Conservation (phyloP, 2,329 filamentous ascomycete species). For the Sporothrix brasiliensis region DNA sequence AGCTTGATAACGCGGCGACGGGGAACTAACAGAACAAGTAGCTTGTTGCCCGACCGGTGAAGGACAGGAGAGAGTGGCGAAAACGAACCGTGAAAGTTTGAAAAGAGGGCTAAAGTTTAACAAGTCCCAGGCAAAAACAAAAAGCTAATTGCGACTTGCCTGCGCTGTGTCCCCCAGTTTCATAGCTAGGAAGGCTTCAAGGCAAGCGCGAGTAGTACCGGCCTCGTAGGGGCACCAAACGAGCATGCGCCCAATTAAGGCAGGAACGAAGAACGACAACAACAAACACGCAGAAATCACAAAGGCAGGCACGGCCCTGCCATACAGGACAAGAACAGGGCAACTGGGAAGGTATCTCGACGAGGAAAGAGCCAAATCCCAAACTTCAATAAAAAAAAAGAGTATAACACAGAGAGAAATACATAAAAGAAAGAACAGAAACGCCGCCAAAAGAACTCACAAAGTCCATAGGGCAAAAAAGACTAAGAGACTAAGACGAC, state of each 20-base stretch:
- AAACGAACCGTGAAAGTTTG: not conserved
- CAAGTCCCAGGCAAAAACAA: conserved; percentile 10
- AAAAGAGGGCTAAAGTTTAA: conserved; percentile 9
- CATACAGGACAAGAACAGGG: not conserved
- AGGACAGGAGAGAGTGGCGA: not conserved
- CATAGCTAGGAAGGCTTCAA: conserved; percentile 3
- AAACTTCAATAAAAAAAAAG: not conserved
- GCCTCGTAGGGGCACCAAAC: not conserved
- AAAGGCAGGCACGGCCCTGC: not conserved
- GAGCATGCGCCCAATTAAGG: not conserved
- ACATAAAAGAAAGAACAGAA: conserved; percentile 5
- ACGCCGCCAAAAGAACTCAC: not conserved
- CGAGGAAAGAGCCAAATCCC: not conserved
- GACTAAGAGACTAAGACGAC: not conserved
- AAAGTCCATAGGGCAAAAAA: conserved; percentile 1
- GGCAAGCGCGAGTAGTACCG: not conserved
- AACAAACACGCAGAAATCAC: not conserved
- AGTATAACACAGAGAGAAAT: not conserved
- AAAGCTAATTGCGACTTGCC: conserved; percentile 10
- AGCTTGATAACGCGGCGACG: not conserved
- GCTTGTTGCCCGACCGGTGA: not conserved
- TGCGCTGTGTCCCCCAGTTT: not conserved
- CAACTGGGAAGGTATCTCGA: not conserved
- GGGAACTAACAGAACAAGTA: not conserved
- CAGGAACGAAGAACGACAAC: not conserved